Percentiles rank a stretch among this genome's conserved stretches.
Evolutionary conservation across 2,329 filamentous ascomycete species (phyloP).

Genomic region (Curvularia sp.): DNA sequence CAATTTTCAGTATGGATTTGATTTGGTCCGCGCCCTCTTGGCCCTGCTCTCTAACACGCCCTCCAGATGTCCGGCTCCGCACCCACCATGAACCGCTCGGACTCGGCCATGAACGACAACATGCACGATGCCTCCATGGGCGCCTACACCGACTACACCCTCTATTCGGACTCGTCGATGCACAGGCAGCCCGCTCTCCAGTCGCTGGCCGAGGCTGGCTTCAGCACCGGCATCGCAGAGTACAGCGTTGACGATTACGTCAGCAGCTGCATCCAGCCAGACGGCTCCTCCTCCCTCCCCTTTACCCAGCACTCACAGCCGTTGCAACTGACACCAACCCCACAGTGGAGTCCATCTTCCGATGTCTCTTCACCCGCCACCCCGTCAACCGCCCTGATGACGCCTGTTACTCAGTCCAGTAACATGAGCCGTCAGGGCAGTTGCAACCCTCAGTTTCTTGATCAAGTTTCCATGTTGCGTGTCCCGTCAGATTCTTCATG

Average conservation of each 20-base stretch:
- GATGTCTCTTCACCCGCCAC: slow-evolving; percentile 50
- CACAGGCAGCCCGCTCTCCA: slow-evolving; percentile 33
- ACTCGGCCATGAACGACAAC: slow-evolving; percentile 35
- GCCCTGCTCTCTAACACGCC: slow-evolving; percentile 37
- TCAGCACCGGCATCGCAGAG: slow-evolving; percentile 36
- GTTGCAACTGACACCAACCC: slow-evolving; percentile 41
- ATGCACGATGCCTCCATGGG: slow-evolving; percentile 35
- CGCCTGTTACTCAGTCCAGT: slow-evolving; percentile 49
- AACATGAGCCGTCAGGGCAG: slow-evolving; percentile 58
- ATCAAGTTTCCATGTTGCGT: slow-evolving; percentile 54
- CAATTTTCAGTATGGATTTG: slow-evolving; percentile 44
- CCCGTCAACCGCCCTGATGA: slow-evolving; percentile 47
- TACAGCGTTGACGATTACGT: slow-evolving; percentile 50
- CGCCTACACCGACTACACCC: slow-evolving; percentile 40
- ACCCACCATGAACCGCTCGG: slow-evolving; percentile 42
- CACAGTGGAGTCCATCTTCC: slow-evolving; percentile 43
- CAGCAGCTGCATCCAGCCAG: slow-evolving; percentile 39
- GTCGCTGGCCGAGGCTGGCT: slow-evolving; percentile 30
- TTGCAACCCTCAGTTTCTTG: slow-evolving; percentile 51
- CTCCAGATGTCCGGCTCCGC: slow-evolving; percentile 41
- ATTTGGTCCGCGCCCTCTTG: slow-evolving; percentile 34
- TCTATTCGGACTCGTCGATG: slow-evolving; percentile 38
- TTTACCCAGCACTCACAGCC: slow-evolving; percentile 31
- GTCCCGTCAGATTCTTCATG: slow-evolving; percentile 52
- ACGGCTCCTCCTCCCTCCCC: slow-evolving; percentile 31